Evolutionary conservation across 495 filamentous ascomycete species (phyloP), one percentile per base, ranked within the genome.

Genomic region (Filosporella fistucella): DNA sequence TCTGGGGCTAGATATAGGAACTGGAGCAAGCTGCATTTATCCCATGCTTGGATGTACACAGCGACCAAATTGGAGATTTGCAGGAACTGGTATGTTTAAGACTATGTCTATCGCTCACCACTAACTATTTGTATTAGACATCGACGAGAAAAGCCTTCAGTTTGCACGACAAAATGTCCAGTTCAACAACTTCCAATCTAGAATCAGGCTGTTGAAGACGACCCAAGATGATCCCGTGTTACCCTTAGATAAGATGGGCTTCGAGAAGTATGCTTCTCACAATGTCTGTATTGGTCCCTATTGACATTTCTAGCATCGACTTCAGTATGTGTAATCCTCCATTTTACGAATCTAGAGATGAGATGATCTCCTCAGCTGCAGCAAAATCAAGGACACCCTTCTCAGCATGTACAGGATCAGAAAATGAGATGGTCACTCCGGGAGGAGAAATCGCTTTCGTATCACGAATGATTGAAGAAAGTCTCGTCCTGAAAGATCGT

Each of bases 241-340:
- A 8, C 81, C 88, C 0, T 62, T 79, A 3, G 68, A 77, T 23
- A 66, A 69, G 1, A 58, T 87, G 2, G 67, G 64, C 3, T 42
- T 82, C n/a, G 65, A 78, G 32, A 67, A 61, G 77, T 78, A 61
- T 24, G n/a, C 58, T 14, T n/a, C 21, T 30, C 22, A 21, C 18
- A n/a, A 24, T 29, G 18, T 39, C 3, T 21, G 44, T 13, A 3
- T 3, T 38, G n/a, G 10, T 51, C 26, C 36, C 37, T 45, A 21
- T 36, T 30, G 2, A 14, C 13, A 14, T 32, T 12, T 23, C 2
- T 42, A 84, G 77, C 4, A 72, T 95, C 28, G 87, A 96, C 62
- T 96, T 97, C 59, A 83, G 79, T 37, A 95, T 96, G 81, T 90
- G 83, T 65, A 98, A 98, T 55, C 93, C 93, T 1, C 93, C 93